A percentile compares a stretch with the other conserved stretches of the same genome.
Evolutionary conservation across 768 basidiomycete genomes (phyloP).

Genomic region (Kwoniella sp.): DNA sequence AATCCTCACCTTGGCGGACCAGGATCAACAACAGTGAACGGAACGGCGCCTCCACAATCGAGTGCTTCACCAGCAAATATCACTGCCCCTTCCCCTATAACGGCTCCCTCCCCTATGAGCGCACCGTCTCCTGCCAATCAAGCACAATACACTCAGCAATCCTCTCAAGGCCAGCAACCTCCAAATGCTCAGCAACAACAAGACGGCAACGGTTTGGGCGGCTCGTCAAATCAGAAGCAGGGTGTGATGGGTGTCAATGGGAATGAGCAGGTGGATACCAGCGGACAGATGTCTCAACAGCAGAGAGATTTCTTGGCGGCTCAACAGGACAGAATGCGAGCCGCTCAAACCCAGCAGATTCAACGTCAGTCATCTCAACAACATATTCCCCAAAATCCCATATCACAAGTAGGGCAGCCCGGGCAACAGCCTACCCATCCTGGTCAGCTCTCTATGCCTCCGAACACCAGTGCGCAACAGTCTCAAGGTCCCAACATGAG

Average conservation of each 20-base stretch:
- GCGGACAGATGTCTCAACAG: slow-evolving; percentile 25
- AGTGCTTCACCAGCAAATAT: slow-evolving; percentile 18
- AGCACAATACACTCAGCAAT: neutral
- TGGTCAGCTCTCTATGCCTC: slow-evolving; percentile 13
- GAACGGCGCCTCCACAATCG: slow-evolving; percentile 7
- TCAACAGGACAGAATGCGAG: slow-evolving; percentile 31
- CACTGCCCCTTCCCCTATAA: slow-evolving; percentile 18
- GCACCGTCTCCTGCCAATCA: neutral
- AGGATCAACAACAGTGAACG: neutral
- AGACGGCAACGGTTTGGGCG: neutral
- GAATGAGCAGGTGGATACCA: neutral
- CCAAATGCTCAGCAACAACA: slow-evolving; percentile 4
- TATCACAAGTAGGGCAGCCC: neutral
- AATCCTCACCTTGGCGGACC: slow-evolving; percentile 6
- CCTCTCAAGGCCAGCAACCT: slow-evolving; percentile 4
- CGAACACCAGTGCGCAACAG: slow-evolving; percentile 6
- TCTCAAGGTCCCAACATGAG: slow-evolving; percentile 5
- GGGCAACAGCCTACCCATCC: slow-evolving; percentile 2
- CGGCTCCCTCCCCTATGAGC: slow-evolving; percentile 15
- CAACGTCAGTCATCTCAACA: slow-evolving; percentile 21
- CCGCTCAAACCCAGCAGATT: slow-evolving; percentile 22
- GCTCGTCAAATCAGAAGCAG: neutral
- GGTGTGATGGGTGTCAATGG: slow-evolving; percentile 9
- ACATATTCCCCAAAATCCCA: slow-evolving; percentile 17
- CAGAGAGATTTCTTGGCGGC: slow-evolving; percentile 31